Conservation (phyloP, 2,329 filamentous ascomycete genomes). For the Ophiostoma populinum region DNA sequence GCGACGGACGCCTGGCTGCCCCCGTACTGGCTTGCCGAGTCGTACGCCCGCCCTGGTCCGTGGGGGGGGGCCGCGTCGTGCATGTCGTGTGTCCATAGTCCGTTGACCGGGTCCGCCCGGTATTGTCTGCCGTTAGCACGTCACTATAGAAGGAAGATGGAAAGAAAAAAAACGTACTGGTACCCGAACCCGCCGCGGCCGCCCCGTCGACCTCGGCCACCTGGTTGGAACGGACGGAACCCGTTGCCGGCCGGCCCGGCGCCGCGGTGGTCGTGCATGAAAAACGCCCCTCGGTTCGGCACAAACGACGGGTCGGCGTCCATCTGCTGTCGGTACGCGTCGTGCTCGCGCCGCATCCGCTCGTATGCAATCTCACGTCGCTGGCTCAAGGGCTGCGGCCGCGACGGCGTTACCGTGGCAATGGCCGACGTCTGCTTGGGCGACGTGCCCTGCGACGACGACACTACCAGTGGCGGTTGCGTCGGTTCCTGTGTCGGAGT, state of each 20-base stretch:
- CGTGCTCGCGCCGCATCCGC: constrained; percentile 66
- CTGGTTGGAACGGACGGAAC: constrained; percentile 50
- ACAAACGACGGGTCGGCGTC: constrained; percentile 87
- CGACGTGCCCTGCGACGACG: too few relatives aligned
- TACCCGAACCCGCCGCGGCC: constrained; percentile 39
- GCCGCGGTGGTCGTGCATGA: constrained; percentile 86
- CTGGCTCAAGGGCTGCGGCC: too few relatives aligned
- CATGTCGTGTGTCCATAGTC: constrained; percentile 86
- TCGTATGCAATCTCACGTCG: constrained; percentile 41
- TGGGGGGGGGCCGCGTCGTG: constrained; percentile 49
- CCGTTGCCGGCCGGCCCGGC: constrained; percentile 62
- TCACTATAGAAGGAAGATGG: constrained; percentile 1
- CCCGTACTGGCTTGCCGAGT: constrained; percentile 12
- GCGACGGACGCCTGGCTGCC: constrained; percentile 19
- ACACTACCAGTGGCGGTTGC: constrained; percentile 18
- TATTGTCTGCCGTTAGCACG: constrained; percentile 3
- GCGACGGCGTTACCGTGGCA: neutral
- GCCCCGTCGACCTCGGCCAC: constrained; percentile 43
- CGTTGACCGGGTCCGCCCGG: constrained; percentile 42
- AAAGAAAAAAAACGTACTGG: constrained; percentile 25
- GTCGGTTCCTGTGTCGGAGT: constrained; percentile 14
- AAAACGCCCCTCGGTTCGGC: constrained; percentile 85
- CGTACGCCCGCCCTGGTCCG: constrained; percentile 12
- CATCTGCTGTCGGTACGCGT: constrained; percentile 75
- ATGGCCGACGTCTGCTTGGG: too few relatives aligned